Base-by-base conservation (phyloP, 305 asterid species). In the Fraxinus angustifolia region DNA sequence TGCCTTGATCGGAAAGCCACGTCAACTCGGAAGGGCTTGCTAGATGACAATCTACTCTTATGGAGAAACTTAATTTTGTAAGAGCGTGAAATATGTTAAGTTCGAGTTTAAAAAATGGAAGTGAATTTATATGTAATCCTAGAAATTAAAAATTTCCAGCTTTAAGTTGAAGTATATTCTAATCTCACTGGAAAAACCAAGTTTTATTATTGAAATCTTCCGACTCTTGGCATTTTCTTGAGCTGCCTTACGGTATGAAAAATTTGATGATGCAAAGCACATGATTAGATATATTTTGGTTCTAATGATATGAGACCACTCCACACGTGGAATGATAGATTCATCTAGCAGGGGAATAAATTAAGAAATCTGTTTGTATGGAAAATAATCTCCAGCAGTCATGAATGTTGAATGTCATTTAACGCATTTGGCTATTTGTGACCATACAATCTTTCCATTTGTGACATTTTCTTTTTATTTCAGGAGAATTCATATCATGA, bases 401-500 rank as follows among this genome's bases (percentile, higher is more conserved):
- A 83, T 72, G 79, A 67, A 70, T 60, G 72, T 30, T 79, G 58
- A 86, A 73, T 80, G 70, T 86, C 82, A 87, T 84, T 75, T 75
- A 79, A 79, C 58, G 11, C 31, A 56, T 34, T 83, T 76, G 72
- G 62, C 67, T 77, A 33, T 48, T 26, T 75, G 75, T 48, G 50
- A 86, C 50, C 77, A 80, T 70, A 42, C 16, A 79, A 12, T 11
- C 16, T 77, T 79, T 78, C 53, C 38, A 75, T 70, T 79, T 42
- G 82, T 83, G 82, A 84, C 78, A 31, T 82, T 75, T 28, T 67
- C 8, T 67, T 67, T 26, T 67, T 33, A 80, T 90, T 80, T 83
- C 90, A 94, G 99, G 97, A 90, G 81, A 83, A 81, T 83, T 86
- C 90, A 16, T 92, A 88, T 68, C 93, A 86, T 76, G 84, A 87